Base-by-base conservation (phyloP, 2,329 filamentous ascomycete species). In the Venturia effusa region DNA sequence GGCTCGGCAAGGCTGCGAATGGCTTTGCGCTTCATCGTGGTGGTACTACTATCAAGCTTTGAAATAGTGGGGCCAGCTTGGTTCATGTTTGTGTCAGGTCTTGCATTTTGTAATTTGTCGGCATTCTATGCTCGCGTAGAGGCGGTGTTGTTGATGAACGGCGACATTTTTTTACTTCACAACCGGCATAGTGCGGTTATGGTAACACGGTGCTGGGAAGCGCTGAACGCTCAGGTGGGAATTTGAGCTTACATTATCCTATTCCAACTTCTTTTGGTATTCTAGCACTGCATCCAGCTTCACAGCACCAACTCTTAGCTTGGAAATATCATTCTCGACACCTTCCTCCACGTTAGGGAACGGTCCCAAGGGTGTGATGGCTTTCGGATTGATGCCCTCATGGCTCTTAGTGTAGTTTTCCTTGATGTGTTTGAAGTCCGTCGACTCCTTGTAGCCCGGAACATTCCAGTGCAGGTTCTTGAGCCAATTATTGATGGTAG, bases 341-440 rank as follows among this genome's bases (percentile, higher is more conserved):
- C 48, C 48, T 43, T 27, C 48, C 24, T 63, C 61, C 66, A 99
- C 88, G 76, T 95, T 83, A 45, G 92, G 92, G 71, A 91, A 70
- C 5, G 94, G 93, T 0, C 93, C 93, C n/a, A 96, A 72, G 0
- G 93, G 92, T 24, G 91, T 93, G 72, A 99, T 96, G 41, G 81
- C 79, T 64, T 69, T 43, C 41, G 72, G 83, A 71, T 88, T 88
- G 68, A 88, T 87, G 75, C 87, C 84, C 68, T 73, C 77, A 74
- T 87, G 85, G 67, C 82, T 85, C 78, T 84, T 85, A 2, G 84
- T 87, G 72, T 88, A 88, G 70, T 88, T 85, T 54, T 83, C 88
- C 83, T 96, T 97, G 79, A 97, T 97, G 77, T 99, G 94, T 74
- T 95, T 84, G 74, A 96, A 96, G 75, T 97, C 84, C 27, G 92